phyloP scores from a whole-genome alignment of 306 rosid genomes.

The Hippophae rhamnoides region DNA sequence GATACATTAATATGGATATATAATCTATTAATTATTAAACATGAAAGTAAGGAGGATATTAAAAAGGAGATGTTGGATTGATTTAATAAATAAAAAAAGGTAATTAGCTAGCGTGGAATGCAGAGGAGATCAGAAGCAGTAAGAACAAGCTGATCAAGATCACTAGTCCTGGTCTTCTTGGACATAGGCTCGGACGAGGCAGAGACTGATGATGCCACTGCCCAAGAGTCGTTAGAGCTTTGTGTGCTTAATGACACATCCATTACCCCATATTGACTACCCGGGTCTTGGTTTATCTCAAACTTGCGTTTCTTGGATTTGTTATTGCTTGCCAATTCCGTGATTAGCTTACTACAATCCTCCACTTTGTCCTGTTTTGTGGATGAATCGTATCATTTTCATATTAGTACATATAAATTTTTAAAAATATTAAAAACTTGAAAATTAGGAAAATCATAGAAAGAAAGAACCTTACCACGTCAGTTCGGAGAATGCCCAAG shows the following conservation, averaged over 20 bases:
- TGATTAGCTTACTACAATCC: conserved; percentile 49
- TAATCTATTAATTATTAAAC: no score
- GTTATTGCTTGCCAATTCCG: conserved; percentile 17
- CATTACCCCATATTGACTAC: conserved; percentile 74
- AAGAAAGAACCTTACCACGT: conserved; percentile 36
- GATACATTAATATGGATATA: no score
- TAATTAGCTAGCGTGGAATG: neutral
- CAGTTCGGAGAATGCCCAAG: conserved; percentile 54
- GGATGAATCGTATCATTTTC: neutral
- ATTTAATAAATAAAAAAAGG: no score
- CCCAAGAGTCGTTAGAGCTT: conserved; percentile 81
- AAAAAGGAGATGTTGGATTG: no score
- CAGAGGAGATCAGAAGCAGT: conserved; percentile 50
- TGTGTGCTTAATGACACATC: conserved; percentile 59
- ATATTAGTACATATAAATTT: neutral
- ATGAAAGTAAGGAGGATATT: no score
- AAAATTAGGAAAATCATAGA: neutral
- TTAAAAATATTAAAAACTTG: neutral
- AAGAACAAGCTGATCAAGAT: conserved; percentile 42
- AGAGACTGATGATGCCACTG: conserved; percentile 40
- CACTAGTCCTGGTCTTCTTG: conserved; percentile 60
- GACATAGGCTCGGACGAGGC: conserved; percentile 41
- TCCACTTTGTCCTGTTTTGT: conserved; percentile 65
- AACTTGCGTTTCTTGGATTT: conserved; percentile 38
- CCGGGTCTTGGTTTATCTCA: conserved; percentile 41